A percentile compares a stretch with the other conserved stretches of the same genome.
Conservation (phyloP, 2,329 filamentous ascomycete species). For the Calonectria naviculata region DNA sequence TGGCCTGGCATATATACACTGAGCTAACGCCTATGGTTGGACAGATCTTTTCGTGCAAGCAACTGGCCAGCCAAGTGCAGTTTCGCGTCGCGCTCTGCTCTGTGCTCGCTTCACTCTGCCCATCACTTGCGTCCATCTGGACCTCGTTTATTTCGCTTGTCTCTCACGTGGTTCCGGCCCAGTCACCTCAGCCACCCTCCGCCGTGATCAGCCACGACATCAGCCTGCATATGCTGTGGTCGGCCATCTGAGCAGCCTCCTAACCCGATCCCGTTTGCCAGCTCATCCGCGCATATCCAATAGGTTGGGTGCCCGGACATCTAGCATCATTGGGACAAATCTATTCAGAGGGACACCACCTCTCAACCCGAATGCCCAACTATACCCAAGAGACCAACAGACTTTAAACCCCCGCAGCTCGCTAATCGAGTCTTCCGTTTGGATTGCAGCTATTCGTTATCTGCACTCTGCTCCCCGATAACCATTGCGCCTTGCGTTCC, state of each 20-base stretch:
- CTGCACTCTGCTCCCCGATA: conserved; percentile 21
- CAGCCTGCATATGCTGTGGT: conserved; percentile 70
- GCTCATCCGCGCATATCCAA: conserved; percentile 71
- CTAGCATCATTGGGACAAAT: conserved; percentile 56
- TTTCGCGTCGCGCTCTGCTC: conserved; percentile 33
- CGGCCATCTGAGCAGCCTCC: conserved; percentile 63
- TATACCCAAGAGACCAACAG: conserved; percentile 51
- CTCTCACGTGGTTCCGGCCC: conserved; percentile 57
- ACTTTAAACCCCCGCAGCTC: conserved; percentile 46
- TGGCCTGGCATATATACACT: conserved; percentile 45
- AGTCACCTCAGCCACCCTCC: conserved; percentile 45
- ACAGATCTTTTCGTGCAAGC: conserved; percentile 43
- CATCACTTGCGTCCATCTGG: conserved; percentile 5
- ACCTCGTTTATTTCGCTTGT: conserved; percentile 24
- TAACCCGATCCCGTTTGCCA: conserved; percentile 65
- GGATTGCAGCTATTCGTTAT: conserved; percentile 39
- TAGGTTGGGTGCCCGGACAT: conserved; percentile 63
- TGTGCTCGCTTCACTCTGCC: conserved; percentile 24
- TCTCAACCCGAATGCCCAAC: conserved; percentile 59
- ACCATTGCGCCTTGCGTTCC: conserved; percentile 24
- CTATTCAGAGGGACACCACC: conserved; percentile 44
- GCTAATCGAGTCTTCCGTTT: conserved; percentile 36
- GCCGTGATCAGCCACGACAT: conserved; percentile 55
- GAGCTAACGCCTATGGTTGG: conserved; percentile 51
- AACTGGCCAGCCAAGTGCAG: conserved; percentile 37